Evolutionary conservation across 78 protist genomes (phyloP), one percentile per base, ranked within the genome.

Genomic region (Polysphondylium violaceum): DNA sequence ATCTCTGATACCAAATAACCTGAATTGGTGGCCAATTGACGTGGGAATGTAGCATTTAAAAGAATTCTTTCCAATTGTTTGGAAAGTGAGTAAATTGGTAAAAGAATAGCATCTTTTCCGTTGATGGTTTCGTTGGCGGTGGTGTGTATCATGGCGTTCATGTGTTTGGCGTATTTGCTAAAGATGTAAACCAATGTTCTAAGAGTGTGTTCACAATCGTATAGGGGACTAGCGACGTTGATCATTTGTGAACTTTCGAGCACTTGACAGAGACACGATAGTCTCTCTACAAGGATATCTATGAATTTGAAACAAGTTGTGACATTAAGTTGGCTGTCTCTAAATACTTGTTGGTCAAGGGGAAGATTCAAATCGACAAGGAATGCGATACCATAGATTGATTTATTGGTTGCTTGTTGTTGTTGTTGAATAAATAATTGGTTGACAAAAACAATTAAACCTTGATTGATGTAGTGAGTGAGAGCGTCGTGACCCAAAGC

Each of bases 201-300:
- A 11, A 83, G 68, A 9, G 91, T 69, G 36, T 69, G 76, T 27
- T 83, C 91, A 44, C 91, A 83, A 19, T 83, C 91, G 21, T 72
- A 56, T 44, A 72, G n/a, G 14, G 55, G 29, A 19, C 33, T 33
- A 12, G 59, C 16, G 44, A 17, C 9, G 12, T 50, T 29, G 27
- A 31, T 29, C 29, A 35, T 16, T 8, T 17, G 21, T 44, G 44
- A 6, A 27, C 25, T 50, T 50, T 36, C 14, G 12, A 14, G 3
- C 16, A 16, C n/a, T 44, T n/a, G 0, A 23, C 7, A 50, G 5
- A n/a, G 63, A 6, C 14, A 9, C 5, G 17, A 16, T 36, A 72
- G 33, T n/a, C 21, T 14, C 23, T 50, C 55, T 4, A 27, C 31
- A 29, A 72, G 21, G 1, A 72, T 50, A 17, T 72, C 29, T 2